Evolutionary conservation across 1,139 yeast genomes (phyloP).

Genomic region (Blastobotrys aristatus): DNA sequence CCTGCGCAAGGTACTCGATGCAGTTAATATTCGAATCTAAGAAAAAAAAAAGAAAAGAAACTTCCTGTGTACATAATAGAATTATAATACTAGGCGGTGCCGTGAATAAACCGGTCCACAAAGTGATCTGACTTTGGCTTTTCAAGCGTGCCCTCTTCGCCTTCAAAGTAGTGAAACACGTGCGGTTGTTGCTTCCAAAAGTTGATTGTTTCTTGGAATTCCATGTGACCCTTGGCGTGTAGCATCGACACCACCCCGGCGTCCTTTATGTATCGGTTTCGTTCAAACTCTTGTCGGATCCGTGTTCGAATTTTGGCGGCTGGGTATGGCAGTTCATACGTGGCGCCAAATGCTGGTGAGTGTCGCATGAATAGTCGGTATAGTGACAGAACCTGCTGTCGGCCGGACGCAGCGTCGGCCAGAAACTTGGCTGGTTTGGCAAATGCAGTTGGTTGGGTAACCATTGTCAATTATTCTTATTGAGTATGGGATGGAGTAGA

Average conservation of each 20-base stretch:
- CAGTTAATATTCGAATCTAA: constrained; percentile 12
- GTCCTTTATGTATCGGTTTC: constrained; percentile 70
- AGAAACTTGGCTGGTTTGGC: constrained; percentile 78
- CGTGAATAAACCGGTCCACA: constrained; percentile 60
- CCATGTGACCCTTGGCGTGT: constrained; percentile 84
- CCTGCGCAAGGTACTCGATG: constrained; percentile 19
- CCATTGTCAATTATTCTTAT: constrained; percentile 39
- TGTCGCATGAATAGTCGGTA: constrained; percentile 69
- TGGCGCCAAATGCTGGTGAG: constrained; percentile 47
- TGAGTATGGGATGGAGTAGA: not conserved
- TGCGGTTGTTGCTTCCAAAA: constrained; percentile 92
- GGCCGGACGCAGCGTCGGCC: constrained; percentile 56
- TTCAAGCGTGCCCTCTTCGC: constrained; percentile 42
- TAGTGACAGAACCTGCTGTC: constrained; percentile 58
- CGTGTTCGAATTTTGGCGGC: constrained; percentile 77
- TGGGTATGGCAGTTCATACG: constrained; percentile 79
- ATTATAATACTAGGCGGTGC: constrained; percentile 16
- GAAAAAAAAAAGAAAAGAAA: not conserved
- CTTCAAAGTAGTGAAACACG: constrained; percentile 75
- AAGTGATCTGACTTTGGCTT: constrained; percentile 36
- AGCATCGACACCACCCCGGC: constrained; percentile 61
- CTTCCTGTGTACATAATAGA: not conserved
- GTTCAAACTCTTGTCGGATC: constrained; percentile 84
- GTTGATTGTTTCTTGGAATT: constrained; percentile 79
- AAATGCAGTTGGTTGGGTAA: constrained; percentile 73